Percentiles rank a stretch among this genome's conserved stretches.
phyloP scores from a whole-genome alignment of 2,329 filamentous ascomycete genomes.

The Colletotrichum magnum region DNA sequence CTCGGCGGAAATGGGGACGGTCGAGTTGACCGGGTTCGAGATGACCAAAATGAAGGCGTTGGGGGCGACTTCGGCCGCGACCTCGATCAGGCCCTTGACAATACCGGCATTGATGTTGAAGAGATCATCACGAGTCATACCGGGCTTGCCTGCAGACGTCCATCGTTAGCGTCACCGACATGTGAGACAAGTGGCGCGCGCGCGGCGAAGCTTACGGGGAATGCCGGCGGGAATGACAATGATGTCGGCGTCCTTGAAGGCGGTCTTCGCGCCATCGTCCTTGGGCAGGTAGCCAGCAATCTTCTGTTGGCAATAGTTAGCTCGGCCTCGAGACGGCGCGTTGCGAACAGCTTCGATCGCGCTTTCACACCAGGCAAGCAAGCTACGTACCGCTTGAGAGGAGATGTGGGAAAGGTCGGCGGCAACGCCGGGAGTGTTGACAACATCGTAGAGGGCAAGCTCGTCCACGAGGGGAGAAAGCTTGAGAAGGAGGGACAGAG shows the following conservation, averaged over 20 bases:
- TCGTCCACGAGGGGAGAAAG: conserved; percentile 88
- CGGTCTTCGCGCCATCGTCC: conserved; percentile 86
- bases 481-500: conserved; percentile 96
- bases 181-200: background rate
- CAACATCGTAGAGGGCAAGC: conserved; percentile 98
- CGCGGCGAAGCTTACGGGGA: conserved; percentile 78
- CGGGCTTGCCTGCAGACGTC: conserved; percentile 84
- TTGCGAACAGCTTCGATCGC: background rate
- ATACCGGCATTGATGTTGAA: conserved; percentile 99
- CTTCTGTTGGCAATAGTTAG: conserved; percentile 67
- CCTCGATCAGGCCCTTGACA: conserved; percentile 92
- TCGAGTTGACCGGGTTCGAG: conserved; percentile 99
- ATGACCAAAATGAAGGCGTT: conserved; percentile 97
- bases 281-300: conserved; percentile 89
- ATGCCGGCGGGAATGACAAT: conserved; percentile 98
- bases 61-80: conserved; percentile 87
- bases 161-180: conserved; percentile 27
- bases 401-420: conserved; percentile 98
- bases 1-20: conserved; percentile 96
- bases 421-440: conserved; percentile 97
- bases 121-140: conserved; percentile 99
- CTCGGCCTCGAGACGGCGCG: conserved; percentile 18
- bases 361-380: background rate
- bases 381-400: conserved; percentile 76
- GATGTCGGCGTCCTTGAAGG: conserved; percentile 93